Percentiles rank a stretch among this genome's conserved stretches.
Conservation (phyloP, 306 rosid genomes). For the Pyrus betulifolia region DNA sequence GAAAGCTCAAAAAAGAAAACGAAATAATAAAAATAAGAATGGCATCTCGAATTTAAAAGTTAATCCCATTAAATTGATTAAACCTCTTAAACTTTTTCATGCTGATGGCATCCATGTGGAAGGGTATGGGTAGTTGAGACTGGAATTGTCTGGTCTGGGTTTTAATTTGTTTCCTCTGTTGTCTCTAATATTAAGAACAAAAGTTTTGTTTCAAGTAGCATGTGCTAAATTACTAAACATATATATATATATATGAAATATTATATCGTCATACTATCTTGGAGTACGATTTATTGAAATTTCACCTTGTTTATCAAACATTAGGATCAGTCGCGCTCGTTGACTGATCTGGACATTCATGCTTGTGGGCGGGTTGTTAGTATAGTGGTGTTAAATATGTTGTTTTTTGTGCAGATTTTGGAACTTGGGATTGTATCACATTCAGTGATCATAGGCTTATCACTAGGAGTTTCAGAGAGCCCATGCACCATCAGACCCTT, state of each 20-base stretch:
- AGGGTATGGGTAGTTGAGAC: background rate
- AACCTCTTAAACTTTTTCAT: background rate
- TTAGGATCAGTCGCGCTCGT: too few species aligned
- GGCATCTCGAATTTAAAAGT: background rate
- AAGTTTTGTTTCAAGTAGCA: background rate
- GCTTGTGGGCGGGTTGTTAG: background rate
- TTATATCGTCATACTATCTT: background rate
- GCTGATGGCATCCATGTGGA: background rate
- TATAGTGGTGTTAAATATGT: background rate
- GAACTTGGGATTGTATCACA: slow-evolving; percentile 97
- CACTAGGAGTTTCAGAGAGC: slow-evolving; percentile 84
- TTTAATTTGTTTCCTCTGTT: background rate
- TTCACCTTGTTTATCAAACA: too few species aligned
- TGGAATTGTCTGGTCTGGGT: background rate
- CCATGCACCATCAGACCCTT: slow-evolving; percentile 86
- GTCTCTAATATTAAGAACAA: background rate
- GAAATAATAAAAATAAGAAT: background rate
- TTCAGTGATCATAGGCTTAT: slow-evolving; percentile 84
- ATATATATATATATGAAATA: too few species aligned
- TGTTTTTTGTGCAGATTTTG: slow-evolving; percentile 44
- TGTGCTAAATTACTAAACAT: background rate
- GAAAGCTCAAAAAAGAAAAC: fast-evolving
- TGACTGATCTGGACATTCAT: too few species aligned
- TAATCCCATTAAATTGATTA: background rate
- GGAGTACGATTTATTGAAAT: too few species aligned